Conservation (phyloP, 176 grass and related monocot species). For the Oryza rufipogon region DNA sequence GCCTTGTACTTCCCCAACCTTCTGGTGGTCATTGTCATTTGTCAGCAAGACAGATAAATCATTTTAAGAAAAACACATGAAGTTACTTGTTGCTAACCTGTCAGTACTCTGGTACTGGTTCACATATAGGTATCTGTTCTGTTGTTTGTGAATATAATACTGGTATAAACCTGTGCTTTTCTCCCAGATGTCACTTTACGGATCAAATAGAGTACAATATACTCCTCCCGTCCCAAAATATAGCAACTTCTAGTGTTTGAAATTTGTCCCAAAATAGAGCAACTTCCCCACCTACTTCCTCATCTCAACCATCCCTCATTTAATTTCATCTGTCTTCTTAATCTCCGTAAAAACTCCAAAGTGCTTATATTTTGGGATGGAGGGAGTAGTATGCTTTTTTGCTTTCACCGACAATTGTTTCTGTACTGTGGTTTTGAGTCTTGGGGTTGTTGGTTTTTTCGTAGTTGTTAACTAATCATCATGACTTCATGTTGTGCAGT, state of each 20-base stretch:
- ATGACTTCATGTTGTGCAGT: conserved; percentile 20
- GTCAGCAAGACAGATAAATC: background rate
- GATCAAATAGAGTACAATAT: conserved; percentile 28
- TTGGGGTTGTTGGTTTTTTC: conserved; percentile 6
- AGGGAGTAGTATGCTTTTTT: background rate
- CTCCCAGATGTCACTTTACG: background rate
- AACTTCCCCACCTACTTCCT: no score
- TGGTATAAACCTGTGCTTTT: background rate
- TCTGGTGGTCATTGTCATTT: conserved; percentile 8
- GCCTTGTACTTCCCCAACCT: background rate
- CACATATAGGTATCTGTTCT: conserved; percentile 4
- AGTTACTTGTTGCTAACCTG: background rate
- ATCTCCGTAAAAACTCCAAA: no score
- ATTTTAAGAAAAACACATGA: background rate
- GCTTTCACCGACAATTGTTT: background rate
- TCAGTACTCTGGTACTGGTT: conserved; percentile 7
- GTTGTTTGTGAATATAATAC: conserved; percentile 24
- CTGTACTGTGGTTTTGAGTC: conserved; percentile 22
- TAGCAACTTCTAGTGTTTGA: no score
- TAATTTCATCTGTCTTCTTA: no score
- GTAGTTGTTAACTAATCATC: conserved; percentile 4
- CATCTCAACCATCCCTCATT: no score
- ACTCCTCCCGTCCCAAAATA: no score
- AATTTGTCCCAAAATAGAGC: no score
- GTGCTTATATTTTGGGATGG: no score